Conservation (phyloP, 2,329 filamentous ascomycete genomes). For the Graphilbum fragrans region DNA sequence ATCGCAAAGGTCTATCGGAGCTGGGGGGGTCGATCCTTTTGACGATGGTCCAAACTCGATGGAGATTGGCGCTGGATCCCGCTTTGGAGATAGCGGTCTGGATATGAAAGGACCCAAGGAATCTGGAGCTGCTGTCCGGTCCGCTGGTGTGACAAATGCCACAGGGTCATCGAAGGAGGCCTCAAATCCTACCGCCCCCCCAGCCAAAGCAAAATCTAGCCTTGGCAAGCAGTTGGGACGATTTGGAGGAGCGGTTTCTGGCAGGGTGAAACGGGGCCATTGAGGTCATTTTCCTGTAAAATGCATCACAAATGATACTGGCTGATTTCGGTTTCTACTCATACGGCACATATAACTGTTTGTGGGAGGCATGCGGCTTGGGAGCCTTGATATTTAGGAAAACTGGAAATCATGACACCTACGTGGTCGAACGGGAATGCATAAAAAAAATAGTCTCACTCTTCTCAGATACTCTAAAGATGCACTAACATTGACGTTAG, state of each 20-base stretch:
- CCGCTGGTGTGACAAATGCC: not conserved
- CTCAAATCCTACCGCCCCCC: conserved; percentile 27
- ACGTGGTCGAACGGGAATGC: no score
- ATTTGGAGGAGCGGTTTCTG: conserved; percentile 57
- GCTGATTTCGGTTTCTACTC: no score
- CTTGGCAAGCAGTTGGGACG: conserved; percentile 58
- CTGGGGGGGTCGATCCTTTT: conserved; percentile 24
- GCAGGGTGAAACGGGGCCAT: conserved; percentile 43
- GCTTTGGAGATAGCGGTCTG: conserved; percentile 27
- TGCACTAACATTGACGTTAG: no score
- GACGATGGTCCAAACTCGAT: conserved; percentile 31
- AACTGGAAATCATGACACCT: no score
- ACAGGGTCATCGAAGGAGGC: conserved; percentile 28
- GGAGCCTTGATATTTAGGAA: no score
- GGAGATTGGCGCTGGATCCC: conserved; percentile 20
- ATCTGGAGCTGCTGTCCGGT: not conserved
- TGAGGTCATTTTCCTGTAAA: conserved; percentile 7
- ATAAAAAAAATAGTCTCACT: no score
- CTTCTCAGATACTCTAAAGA: no score
- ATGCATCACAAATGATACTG: no score
- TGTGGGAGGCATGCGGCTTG: no score
- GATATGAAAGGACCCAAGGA: conserved; percentile 30
- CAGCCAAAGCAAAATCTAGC: conserved; percentile 47
- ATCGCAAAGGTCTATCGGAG: conserved; percentile 46
- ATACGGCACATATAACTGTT: no score